Conservation (phyloP, 192 early-diverging fungal genomes). For the Mycoemilia scoparia region DNA sequence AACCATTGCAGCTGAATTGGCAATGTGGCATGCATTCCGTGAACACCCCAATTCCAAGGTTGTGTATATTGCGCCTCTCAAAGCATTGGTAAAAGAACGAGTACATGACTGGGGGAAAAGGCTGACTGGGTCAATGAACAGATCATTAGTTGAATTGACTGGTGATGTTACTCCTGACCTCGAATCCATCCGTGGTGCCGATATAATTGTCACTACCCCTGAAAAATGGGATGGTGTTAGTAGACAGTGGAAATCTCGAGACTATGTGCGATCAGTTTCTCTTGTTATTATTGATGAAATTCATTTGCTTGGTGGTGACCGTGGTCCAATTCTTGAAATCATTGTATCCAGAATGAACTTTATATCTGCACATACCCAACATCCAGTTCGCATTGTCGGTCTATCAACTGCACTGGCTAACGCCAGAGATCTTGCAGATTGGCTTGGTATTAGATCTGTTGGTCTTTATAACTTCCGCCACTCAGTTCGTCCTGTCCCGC, state of each 20-base stretch:
- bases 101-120: conserved; percentile 73
- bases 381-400: conserved; percentile 78
- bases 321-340: conserved; percentile 91
- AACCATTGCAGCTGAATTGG: conserved; percentile 89
- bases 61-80: conserved; percentile 95
- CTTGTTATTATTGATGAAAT: conserved; percentile 97
- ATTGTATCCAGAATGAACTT: conserved; percentile 98
- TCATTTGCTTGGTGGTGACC: conserved; percentile 88
- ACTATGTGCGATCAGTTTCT: conserved; percentile 73
- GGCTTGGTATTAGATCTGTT: conserved; percentile 73
- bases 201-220: conserved; percentile 96
- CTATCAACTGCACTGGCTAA: conserved; percentile 94
- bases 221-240: conserved; percentile 98
- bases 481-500: conserved; percentile 88
- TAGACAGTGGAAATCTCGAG: conserved; percentile 77
- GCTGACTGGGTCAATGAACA: conserved; percentile 49
- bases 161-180: conserved; percentile 92
- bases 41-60: conserved; percentile 63
- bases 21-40: conserved; percentile 84
- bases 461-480: conserved; percentile 95
- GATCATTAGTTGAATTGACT: conserved; percentile 81
- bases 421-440: conserved; percentile 86
- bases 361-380: conserved; percentile 60
- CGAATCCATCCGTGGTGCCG: conserved; percentile 62
- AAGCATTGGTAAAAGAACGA: conserved; percentile 91